Conservation (phyloP, 192 early-diverging fungal species). For the Gaertneriomyces sp. region DNA sequence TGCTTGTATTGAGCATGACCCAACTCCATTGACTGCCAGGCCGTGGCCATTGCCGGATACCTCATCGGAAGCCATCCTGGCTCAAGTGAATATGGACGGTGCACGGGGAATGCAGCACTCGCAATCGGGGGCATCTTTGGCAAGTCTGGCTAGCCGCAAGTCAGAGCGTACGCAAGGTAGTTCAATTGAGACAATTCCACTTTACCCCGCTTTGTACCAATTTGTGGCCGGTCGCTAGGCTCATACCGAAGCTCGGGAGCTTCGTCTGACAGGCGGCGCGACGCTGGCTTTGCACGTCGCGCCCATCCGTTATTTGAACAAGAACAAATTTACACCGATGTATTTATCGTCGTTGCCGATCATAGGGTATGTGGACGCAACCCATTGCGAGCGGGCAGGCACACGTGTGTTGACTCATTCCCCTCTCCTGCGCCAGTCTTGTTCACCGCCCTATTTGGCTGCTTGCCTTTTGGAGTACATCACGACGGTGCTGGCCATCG, state of each 20-base stretch:
- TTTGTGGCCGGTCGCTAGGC: not conserved
- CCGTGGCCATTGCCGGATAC: too few relatives aligned
- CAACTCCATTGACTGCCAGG: too few relatives aligned
- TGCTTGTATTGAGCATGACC: too few relatives aligned
- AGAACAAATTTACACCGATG: constrained; percentile 13
- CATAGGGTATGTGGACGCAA: constrained; percentile 13
- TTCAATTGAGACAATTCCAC: too few relatives aligned
- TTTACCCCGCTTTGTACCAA: too few relatives aligned
- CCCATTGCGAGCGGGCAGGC: not conserved
- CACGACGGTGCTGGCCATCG: constrained; percentile 1
- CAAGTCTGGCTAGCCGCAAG: too few relatives aligned
- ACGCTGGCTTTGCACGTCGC: not conserved
- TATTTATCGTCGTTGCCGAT: constrained; percentile 5
- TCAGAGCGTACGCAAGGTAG: too few relatives aligned
- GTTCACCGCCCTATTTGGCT: constrained; percentile 13
- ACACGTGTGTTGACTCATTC: not conserved
- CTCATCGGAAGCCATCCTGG: too few relatives aligned
- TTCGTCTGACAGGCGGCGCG: not conserved
- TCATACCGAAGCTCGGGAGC: not conserved
- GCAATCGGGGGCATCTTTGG: too few relatives aligned
- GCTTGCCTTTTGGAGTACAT: constrained; percentile 28
- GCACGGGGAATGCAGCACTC: too few relatives aligned
- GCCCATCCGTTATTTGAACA: constrained; percentile 13
- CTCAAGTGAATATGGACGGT: too few relatives aligned
- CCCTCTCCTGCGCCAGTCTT: not conserved